Conservation (phyloP, 805 yeast genomes). For the Metschnikowia hibisci region DNA sequence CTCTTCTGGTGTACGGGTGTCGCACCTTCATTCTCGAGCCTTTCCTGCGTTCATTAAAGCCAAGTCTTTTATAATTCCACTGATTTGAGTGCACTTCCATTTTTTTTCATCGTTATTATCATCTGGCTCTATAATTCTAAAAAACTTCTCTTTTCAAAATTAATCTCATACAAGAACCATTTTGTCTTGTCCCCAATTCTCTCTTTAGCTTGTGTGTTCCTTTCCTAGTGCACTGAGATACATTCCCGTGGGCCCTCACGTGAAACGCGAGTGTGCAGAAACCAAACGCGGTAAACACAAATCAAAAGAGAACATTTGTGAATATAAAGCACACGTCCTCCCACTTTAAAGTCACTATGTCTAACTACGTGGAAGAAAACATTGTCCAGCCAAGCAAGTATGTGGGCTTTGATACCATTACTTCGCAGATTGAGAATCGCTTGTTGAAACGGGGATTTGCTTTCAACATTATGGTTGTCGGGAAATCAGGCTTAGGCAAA, state of each 20-base stretch:
- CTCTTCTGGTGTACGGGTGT: slow-evolving; percentile 1
- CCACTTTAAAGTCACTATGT: slow-evolving; percentile 11
- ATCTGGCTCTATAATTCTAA: too few relatives aligned
- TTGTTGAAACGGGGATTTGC: slow-evolving; percentile 90
- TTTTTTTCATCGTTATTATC: too few relatives aligned
- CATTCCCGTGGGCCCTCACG: slow-evolving; percentile 2
- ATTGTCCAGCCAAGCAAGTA: slow-evolving; percentile 60
- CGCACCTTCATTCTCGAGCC: background rate
- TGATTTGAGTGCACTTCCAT: too few relatives aligned
- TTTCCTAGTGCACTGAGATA: background rate
- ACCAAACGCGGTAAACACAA: slow-evolving; percentile 9
- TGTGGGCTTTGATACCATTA: slow-evolving; percentile 96
- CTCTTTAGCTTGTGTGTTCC: background rate
- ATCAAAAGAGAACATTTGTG: slow-evolving; percentile 3
- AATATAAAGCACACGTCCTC: background rate
- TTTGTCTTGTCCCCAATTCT: too few relatives aligned
- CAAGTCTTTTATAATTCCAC: too few relatives aligned
- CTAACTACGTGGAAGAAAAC: slow-evolving; percentile 17
- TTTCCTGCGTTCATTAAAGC: too few relatives aligned
- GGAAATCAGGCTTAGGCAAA: slow-evolving; percentile 88
- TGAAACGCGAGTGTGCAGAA: slow-evolving; percentile 4
- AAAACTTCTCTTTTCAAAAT: too few relatives aligned
- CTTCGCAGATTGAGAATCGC: slow-evolving; percentile 90
- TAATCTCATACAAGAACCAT: too few relatives aligned
- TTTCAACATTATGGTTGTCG: slow-evolving; percentile 91